phyloP scores from a whole-genome alignment of 345 rosid species.

The Theobroma cacao region DNA sequence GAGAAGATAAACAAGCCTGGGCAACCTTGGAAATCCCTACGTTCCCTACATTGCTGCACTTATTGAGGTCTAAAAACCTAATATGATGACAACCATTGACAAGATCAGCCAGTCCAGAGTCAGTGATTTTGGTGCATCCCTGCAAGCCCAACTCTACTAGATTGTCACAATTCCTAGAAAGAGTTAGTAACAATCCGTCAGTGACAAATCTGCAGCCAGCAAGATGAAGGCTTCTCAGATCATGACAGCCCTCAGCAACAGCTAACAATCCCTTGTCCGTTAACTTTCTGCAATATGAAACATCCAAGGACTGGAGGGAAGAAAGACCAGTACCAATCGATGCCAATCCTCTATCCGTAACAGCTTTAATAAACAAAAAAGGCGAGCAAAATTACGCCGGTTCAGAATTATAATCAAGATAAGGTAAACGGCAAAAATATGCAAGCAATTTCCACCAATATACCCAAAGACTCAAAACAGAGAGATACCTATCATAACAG shows the following conservation, averaged over 20 bases:
- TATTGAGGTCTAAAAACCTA: constrained; percentile 62
- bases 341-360: constrained; percentile 72
- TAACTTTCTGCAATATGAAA: constrained; percentile 82
- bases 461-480: background rate
- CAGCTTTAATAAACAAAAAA: constrained; percentile 41
- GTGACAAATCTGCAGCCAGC: constrained; percentile 71
- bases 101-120: constrained; percentile 62
- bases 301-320: constrained; percentile 75
- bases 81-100: constrained; percentile 67
- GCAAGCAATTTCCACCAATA: background rate
- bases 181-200: constrained; percentile 44
- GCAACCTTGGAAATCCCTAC: constrained; percentile 64
- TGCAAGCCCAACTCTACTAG: constrained; percentile 65
- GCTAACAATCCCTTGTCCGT: constrained; percentile 77
- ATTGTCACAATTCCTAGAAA: constrained; percentile 56
- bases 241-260: constrained; percentile 75
- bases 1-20: constrained; percentile 57
- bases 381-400: background rate
- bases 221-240: constrained; percentile 59
- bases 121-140: constrained; percentile 73
- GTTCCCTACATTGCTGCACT: constrained; percentile 81
- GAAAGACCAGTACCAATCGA: constrained; percentile 66
- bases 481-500: background rate
- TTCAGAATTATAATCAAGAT: constrained; percentile 5
- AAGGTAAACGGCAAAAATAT: background rate